These are phyloP conservation scores for Gossypioides kirkii DNA, from an alignment of 345 rosid genomes.

Conservation along the genomic window DNA sequence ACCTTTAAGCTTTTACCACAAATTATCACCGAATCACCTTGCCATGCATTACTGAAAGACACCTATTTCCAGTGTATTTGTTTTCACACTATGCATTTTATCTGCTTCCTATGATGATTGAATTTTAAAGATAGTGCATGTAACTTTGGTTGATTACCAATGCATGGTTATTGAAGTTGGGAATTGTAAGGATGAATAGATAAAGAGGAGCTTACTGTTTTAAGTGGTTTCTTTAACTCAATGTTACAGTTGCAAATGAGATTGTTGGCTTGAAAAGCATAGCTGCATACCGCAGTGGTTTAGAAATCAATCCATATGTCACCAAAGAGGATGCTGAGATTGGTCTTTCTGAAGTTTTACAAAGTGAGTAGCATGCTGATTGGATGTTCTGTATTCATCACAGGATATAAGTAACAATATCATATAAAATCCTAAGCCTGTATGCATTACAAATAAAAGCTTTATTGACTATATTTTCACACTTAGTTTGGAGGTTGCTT, in stretches of 20 bases:
- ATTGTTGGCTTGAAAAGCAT: conserved; percentile 75
- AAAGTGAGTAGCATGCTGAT: conserved; percentile 35
- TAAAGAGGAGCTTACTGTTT: neutral
- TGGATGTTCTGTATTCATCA: conserved; percentile 6
- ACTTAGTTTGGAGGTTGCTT: conserved; percentile 57
- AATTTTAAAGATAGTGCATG: neutral
- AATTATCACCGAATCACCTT: neutral
- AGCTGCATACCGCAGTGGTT: conserved; percentile 91
- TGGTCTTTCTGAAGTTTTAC: conserved; percentile 62
- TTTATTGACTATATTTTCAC: conserved; percentile 73
- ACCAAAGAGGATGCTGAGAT: conserved; percentile 55
- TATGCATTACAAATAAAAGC: conserved; percentile 62
- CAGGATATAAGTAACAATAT: conserved; percentile 13
- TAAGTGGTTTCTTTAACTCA: conserved; percentile 42
- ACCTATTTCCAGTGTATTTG: neutral
- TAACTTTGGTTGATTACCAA: neutral
- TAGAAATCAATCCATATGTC: conserved; percentile 66
- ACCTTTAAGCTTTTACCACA: neutral
- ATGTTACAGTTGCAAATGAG: conserved; percentile 45
- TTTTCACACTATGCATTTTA: conserved; percentile 1
- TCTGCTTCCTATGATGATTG: neutral
- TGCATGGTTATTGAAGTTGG: neutral
- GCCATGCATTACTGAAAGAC: neutral
- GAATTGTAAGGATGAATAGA: neutral
- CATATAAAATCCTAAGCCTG: conserved; percentile 52